A percentile compares a stretch with the other conserved stretches of the same genome.
phyloP scores from a whole-genome alignment of 768 basidiomycete species.

The Rubroboletus pulcherrimus region DNA sequence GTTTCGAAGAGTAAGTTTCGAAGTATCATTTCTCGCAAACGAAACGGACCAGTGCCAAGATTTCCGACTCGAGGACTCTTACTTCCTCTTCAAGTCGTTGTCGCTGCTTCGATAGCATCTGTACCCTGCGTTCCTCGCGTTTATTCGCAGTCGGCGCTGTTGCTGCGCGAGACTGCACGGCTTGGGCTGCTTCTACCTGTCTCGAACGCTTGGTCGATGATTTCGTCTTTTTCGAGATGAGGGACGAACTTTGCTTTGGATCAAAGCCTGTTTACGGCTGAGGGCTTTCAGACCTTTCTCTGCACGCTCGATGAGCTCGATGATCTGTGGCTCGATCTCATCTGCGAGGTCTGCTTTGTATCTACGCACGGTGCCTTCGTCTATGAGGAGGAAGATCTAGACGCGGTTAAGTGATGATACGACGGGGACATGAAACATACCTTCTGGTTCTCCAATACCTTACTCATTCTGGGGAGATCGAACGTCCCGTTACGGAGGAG shows the following conservation, averaged over 20 bases:
- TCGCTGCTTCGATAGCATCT: conserved; percentile 61
- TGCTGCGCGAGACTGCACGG: conserved; percentile 37
- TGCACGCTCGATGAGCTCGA: conserved; percentile 66
- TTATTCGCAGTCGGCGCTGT: conserved; percentile 56
- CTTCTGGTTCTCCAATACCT: conserved; percentile 62
- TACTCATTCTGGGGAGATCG: conserved; percentile 69
- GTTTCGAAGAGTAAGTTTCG: conserved; percentile 5
- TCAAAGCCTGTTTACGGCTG: conserved; percentile 55
- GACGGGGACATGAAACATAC: conserved; percentile 34
- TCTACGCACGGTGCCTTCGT: conserved; percentile 65
- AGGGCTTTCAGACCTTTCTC: conserved; percentile 63
- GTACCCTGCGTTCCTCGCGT: conserved; percentile 61
- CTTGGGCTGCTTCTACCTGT: conserved; percentile 55
- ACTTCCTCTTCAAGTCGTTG: conserved; percentile 66
- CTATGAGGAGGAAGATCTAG: conserved; percentile 72
- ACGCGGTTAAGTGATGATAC: conserved; percentile 3
- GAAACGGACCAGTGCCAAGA: conserved; percentile 48
- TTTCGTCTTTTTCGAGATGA: background rate
- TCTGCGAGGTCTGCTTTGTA: conserved; percentile 76
- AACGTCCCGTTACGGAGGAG: conserved; percentile 65
- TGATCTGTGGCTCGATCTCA: conserved; percentile 78
- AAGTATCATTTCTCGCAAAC: background rate
- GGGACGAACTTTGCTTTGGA: conserved; percentile 58
- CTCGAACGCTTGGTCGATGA: background rate
- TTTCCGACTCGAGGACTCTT: conserved; percentile 55